phyloP scores from a whole-genome alignment of 2,329 filamentous ascomycete genomes.

The Ascochyta fabae region DNA sequence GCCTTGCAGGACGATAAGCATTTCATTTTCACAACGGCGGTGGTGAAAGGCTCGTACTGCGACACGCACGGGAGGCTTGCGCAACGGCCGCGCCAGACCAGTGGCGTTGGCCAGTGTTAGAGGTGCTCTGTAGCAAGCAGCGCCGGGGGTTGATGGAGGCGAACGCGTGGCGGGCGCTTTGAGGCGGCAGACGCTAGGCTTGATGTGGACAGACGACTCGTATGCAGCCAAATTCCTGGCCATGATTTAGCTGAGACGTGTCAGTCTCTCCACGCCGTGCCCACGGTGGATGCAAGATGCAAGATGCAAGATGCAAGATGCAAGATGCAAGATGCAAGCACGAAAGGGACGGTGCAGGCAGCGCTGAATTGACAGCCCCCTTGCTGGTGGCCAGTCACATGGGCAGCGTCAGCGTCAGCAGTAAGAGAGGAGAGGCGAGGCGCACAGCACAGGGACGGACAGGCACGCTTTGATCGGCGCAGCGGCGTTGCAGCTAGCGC shows the following conservation, averaged over 20 bases:
- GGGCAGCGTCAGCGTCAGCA: neutral
- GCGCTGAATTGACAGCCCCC: neutral
- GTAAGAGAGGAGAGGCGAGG: neutral
- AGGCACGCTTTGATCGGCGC: neutral
- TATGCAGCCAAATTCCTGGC: neutral
- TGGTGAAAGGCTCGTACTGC: neutral
- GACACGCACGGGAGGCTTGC: neutral
- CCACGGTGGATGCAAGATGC: neutral
- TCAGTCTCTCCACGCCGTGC: conserved; percentile 2
- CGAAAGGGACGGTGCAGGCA: neutral
- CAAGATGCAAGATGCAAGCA: neutral
- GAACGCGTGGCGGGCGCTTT: conserved; percentile 14
- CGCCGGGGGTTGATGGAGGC: conserved; percentile 3
- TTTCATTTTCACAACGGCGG: neutral
- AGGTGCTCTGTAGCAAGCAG: neutral
- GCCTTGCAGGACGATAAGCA: conserved; percentile 11
- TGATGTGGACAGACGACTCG: neutral
- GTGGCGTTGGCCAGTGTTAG: neutral
- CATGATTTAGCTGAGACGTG: conserved; percentile 1
- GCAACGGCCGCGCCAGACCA: conserved; percentile 7
- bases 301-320: neutral
- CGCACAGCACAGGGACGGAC: neutral
- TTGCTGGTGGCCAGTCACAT: conserved; percentile 1
- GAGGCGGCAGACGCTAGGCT: conserved; percentile 7
- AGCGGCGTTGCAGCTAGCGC: conserved; percentile 9